Evolutionary conservation across 306 rosid species (phyloP), one percentile per base, ranked within the genome.

Genomic region (Castanea sativa): DNA sequence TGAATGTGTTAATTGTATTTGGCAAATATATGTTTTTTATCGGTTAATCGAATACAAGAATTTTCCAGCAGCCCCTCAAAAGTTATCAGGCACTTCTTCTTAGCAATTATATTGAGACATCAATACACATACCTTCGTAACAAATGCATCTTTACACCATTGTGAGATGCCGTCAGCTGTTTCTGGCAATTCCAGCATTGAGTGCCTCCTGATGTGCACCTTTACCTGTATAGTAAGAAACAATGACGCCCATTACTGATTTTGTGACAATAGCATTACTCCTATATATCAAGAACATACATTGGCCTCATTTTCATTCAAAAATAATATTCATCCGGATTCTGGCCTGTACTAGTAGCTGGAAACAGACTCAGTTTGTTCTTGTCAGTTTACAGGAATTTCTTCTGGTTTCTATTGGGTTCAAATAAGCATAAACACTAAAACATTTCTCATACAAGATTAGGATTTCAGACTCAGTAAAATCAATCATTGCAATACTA

Each of bases 111-210:
- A 38, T 53, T 32, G 21, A 16, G 20, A 38, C 6, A 35, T 64
- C 16, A 61, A 27, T 65, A 45, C 29, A 43, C 23, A 30, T 82
- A 94, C 98, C 97, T 92, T 92, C 79, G 89, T 74, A 69, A 88
- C 88, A 78, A 94, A 92, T 63, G 69, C 4, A 78, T 94, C 97
- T 83, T 71, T 91, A 84, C 97, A 94, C 98, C 97, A 92, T 58
- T 94, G 94, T 75, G 91, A 88, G 71, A 88, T 90, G 72, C 90
- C 97, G 15, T 91, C 95, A 1, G 74, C 79, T 55, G 97, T 91
- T 81, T 89, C 86, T 2, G 98, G 97, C 77, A 94, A 84, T 77
- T 94, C 98, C 81, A 76, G 88, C 87, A 90, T 83, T 77, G 59
- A 41, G 73, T 89, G 91, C 63, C 98, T 87, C 86, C 76, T 89